A percentile compares a stretch with the other conserved stretches of the same genome.
These are phyloP conservation scores for Pseudovirgaria hyperparasitica DNA, from an alignment of 2,329 filamentous ascomycete species.

Conservation along the genomic window DNA sequence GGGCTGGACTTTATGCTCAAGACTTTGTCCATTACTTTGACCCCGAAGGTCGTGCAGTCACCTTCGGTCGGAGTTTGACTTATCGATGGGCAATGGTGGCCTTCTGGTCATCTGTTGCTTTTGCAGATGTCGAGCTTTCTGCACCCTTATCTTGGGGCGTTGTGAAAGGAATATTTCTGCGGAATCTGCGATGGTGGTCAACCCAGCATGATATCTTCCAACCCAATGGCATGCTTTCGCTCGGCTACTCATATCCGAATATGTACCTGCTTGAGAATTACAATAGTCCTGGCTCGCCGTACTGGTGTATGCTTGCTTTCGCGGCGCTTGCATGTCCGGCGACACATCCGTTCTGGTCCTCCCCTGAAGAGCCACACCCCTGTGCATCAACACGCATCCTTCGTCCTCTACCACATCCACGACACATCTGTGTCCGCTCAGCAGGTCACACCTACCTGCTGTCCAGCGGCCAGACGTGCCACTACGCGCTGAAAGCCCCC, in stretches of 20 bases:
- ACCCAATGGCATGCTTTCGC: conserved; percentile 58
- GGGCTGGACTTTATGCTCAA: conserved; percentile 53
- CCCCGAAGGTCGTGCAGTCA: conserved; percentile 55
- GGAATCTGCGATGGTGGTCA: conserved; percentile 71
- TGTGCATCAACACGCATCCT: conserved; percentile 43
- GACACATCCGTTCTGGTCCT: conserved; percentile 63
- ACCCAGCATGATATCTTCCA: conserved; percentile 64
- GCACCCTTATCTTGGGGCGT: conserved; percentile 64
- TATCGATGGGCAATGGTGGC: conserved; percentile 81
- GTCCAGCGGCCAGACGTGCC: conserved; percentile 61
- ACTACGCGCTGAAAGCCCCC: conserved; percentile 69
- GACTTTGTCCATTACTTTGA: conserved; percentile 70
- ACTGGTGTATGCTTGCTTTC: conserved; percentile 71
- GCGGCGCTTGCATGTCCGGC: conserved; percentile 58
- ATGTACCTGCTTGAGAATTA: conserved; percentile 77
- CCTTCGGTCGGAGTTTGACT: conserved; percentile 65
- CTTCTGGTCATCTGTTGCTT: conserved; percentile 69
- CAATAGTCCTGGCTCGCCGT: conserved; percentile 60
- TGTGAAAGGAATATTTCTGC: conserved; percentile 61
- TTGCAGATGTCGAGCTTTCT: conserved; percentile 61
- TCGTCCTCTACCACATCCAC: conserved; percentile 52
- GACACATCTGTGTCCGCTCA: conserved; percentile 58
- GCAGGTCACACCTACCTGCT: conserved; percentile 68
- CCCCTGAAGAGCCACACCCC: conserved; percentile 49
- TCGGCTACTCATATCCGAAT: conserved; percentile 69